Percentiles rank a stretch among this genome's conserved stretches.
Evolutionary conservation across 2,329 filamentous ascomycete species (phyloP).

Genomic region (Verticillium albo-atrum): DNA sequence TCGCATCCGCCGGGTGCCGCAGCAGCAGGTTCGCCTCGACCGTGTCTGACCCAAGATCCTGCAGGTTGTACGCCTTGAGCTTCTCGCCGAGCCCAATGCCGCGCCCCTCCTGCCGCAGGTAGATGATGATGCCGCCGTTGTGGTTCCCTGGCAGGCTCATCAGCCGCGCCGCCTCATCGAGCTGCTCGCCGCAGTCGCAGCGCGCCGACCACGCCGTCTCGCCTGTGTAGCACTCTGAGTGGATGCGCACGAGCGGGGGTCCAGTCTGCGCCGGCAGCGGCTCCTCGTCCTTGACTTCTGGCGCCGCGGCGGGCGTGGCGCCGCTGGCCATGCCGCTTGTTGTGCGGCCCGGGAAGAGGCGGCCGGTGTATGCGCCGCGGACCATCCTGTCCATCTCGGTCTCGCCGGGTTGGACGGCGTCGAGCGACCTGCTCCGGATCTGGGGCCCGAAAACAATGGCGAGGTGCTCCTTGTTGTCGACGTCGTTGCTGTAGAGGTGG

Average conservation of each 20-base stretch:
- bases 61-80: constrained; percentile 95
- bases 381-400: constrained; percentile 91
- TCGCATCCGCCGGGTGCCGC: constrained; percentile 87
- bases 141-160: constrained; percentile 69
- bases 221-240: constrained; percentile 97
- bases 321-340: constrained; percentile 59
- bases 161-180: constrained; percentile 90
- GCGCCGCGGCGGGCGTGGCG: constrained; percentile 15
- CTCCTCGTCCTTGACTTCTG: constrained; percentile 12
- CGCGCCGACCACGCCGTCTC: constrained; percentile 98
- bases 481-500: constrained; percentile 88
- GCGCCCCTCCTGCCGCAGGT: constrained; percentile 90
- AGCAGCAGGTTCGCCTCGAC: constrained; percentile 92
- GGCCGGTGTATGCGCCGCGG: constrained; percentile 84
- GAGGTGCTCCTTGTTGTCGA: constrained; percentile 92
- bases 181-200: constrained; percentile 95
- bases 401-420: constrained; percentile 69
- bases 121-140: constrained; percentile 80
- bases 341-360: constrained; percentile 78
- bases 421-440: constrained; percentile 71
- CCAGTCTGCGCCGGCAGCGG: constrained; percentile 11
- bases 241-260: constrained; percentile 83
- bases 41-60: constrained; percentile 95
- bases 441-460: constrained; percentile 92
- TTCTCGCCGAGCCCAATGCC: constrained; percentile 95